Evolutionary conservation across 805 yeast species (phyloP).

Genomic region (Komagataella pastoris): DNA sequence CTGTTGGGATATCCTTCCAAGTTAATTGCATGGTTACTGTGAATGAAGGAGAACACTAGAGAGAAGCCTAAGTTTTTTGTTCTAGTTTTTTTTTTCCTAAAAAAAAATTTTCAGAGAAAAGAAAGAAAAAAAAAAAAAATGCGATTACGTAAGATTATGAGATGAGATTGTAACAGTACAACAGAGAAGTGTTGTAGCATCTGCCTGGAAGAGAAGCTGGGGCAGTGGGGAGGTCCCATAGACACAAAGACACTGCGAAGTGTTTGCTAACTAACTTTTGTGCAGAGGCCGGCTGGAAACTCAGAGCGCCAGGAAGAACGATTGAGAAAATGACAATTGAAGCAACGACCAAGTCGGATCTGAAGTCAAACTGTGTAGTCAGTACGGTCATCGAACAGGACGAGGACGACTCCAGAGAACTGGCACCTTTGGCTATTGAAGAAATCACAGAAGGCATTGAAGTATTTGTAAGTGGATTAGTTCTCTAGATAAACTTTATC

Average conservation of each 20-base stretch:
- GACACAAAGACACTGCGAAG: neutral
- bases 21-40: conserved; percentile 69
- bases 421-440: neutral
- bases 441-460: neutral
- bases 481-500: neutral
- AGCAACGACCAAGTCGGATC: neutral
- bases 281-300: no score
- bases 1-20: conserved; percentile 97
- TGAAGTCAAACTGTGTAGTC: neutral
- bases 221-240: neutral
- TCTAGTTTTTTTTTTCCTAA: neutral
- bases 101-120: conserved; percentile 1
- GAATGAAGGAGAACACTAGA: neutral
- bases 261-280: neutral
- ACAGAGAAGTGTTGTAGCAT: neutral
- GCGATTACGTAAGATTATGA: neutral
- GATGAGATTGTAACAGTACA: neutral
- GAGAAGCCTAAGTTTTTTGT: neutral
- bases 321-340: neutral
- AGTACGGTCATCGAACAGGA: neutral
- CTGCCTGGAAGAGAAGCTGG: neutral
- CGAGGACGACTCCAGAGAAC: neutral
- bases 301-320: no score
- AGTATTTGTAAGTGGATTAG: neutral
- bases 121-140: neutral